A percentile compares a stretch with the other conserved stretches of the same genome.
phyloP scores from a whole-genome alignment of 2,329 filamentous ascomycete genomes.

The Ascochyta lentis region DNA sequence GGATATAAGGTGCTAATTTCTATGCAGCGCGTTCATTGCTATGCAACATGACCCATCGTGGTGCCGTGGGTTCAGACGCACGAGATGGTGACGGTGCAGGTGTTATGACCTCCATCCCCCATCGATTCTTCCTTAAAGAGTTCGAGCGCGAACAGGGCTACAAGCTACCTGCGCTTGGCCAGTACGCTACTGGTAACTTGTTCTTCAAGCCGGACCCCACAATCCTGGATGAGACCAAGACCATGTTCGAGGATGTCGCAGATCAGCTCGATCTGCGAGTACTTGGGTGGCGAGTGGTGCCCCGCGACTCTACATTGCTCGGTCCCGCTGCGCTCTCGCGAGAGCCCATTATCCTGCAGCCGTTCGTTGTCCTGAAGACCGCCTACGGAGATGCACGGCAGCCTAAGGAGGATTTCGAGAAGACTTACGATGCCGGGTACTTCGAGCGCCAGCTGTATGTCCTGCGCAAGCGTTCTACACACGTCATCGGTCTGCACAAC shows the following conservation, averaged over 20 bases:
- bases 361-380: slow-evolving; percentile 87
- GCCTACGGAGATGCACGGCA: slow-evolving; percentile 82
- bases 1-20: slow-evolving; percentile 36
- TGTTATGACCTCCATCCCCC: slow-evolving; percentile 99
- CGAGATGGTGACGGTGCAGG: slow-evolving; percentile 97
- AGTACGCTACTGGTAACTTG: slow-evolving; percentile 96
- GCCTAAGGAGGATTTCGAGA: slow-evolving; percentile 78
- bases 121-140: slow-evolving; percentile 98
- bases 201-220: slow-evolving; percentile 98
- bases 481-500: slow-evolving; percentile 93
- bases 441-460: slow-evolving; percentile 96
- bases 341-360: slow-evolving; percentile 94
- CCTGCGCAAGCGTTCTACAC: slow-evolving; percentile 91
- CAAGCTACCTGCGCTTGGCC: slow-evolving; percentile 83
- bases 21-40: slow-evolving; percentile 82
- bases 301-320: slow-evolving; percentile 89
- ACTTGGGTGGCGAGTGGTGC: slow-evolving; percentile 94
- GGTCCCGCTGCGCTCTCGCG: slow-evolving; percentile 91
- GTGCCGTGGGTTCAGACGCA: slow-evolving; percentile 96
- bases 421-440: slow-evolving; percentile 80
- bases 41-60: slow-evolving; percentile 99
- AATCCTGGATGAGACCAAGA: slow-evolving; percentile 86
- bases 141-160: slow-evolving; percentile 91
- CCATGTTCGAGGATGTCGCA: slow-evolving; percentile 92
- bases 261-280: slow-evolving; percentile 86